Evolutionary conservation across 2,329 filamentous ascomycete genomes (phyloP).

Genomic region (Penicillium sumatraense): DNA sequence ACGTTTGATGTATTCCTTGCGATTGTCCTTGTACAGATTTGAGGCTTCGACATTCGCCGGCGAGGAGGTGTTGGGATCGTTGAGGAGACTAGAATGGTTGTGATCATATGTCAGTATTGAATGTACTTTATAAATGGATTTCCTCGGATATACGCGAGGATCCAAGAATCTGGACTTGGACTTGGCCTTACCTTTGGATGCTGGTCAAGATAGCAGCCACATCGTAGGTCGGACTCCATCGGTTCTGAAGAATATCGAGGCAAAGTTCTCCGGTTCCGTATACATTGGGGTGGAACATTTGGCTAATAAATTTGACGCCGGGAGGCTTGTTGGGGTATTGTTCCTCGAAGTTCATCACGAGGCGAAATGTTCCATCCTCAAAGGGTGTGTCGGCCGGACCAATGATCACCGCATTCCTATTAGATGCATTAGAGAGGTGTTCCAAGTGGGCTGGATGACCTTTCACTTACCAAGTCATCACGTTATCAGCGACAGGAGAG

Average conservation of each 20-base stretch:
- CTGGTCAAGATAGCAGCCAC: slow-evolving; percentile 96
- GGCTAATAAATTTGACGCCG: slow-evolving; percentile 95
- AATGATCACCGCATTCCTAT: slow-evolving; percentile 97
- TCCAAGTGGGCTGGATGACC: neutral
- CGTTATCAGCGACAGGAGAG: slow-evolving; percentile 75
- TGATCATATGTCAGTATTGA: neutral
- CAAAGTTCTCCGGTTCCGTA: slow-evolving; percentile 97
- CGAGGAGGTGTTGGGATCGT: slow-evolving; percentile 98
- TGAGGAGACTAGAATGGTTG: slow-evolving; percentile 70
- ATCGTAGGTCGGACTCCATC: slow-evolving; percentile 98
- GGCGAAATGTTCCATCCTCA: slow-evolving; percentile 94
- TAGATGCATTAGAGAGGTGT: neutral
- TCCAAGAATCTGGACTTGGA: too few relatives aligned
- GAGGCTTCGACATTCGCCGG: slow-evolving; percentile 98
- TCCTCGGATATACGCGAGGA: too few relatives aligned
- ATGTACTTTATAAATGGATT: too few relatives aligned
- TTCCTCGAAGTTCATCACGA: slow-evolving; percentile 99
- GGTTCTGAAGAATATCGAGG: slow-evolving; percentile 93
- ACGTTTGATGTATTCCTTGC: slow-evolving; percentile 93
- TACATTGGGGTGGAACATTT: slow-evolving; percentile 99
- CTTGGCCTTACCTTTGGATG: slow-evolving; percentile 79
- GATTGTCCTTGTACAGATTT: slow-evolving; percentile 97
- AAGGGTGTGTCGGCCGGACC: slow-evolving; percentile 96
- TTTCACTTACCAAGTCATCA: slow-evolving; percentile 43
- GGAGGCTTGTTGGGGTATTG: slow-evolving; percentile 99